These are phyloP conservation scores for Acorus calamus DNA, from an alignment of 106 monocot species.

Conservation along the genomic window DNA sequence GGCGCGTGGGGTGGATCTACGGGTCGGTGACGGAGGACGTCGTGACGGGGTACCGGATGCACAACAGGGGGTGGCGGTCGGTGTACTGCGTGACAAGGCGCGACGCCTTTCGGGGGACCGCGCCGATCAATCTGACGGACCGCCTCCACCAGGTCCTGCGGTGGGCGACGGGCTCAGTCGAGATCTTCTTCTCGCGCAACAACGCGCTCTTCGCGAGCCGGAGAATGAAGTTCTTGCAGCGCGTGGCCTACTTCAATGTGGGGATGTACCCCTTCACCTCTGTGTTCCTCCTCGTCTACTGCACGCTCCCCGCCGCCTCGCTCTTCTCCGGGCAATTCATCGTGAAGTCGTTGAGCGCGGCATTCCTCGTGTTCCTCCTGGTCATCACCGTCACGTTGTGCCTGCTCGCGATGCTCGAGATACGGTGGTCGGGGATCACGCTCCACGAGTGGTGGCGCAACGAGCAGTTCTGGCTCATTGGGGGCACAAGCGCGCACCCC, in stretches of 20 bases:
- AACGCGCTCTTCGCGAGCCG: conserved; percentile 72
- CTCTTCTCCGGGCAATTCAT: conserved; percentile 93
- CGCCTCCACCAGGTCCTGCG: conserved; percentile 93
- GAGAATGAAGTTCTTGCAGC: conserved; percentile 87
- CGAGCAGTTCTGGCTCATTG: conserved; percentile 98
- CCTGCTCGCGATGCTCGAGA: conserved; percentile 78
- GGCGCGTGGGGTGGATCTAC: conserved; percentile 87
- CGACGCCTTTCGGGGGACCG: conserved; percentile 90
- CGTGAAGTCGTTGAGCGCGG: conserved; percentile 53
- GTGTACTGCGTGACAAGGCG: conserved; percentile 83
- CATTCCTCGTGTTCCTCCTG: conserved; percentile 64
- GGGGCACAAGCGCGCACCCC: conserved; percentile 91
- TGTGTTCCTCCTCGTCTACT: conserved; percentile 74
- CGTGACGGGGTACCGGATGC: conserved; percentile 96
- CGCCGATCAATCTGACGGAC: conserved; percentile 96
- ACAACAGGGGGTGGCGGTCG: conserved; percentile 91
- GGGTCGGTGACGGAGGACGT: conserved; percentile 97
- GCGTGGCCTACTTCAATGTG: conserved; percentile 82
- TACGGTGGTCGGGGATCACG: conserved; percentile 88
- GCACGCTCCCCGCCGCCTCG: conserved; percentile 74
- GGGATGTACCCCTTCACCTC: conserved; percentile 97
- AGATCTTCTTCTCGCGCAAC: conserved; percentile 99
- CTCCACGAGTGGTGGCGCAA: conserved; percentile 98
- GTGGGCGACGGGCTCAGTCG: conserved; percentile 98
- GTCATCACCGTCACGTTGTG: conserved; percentile 70